Conservation (phyloP, 2,329 filamentous ascomycete genomes). For the Fusarium secorum region DNA sequence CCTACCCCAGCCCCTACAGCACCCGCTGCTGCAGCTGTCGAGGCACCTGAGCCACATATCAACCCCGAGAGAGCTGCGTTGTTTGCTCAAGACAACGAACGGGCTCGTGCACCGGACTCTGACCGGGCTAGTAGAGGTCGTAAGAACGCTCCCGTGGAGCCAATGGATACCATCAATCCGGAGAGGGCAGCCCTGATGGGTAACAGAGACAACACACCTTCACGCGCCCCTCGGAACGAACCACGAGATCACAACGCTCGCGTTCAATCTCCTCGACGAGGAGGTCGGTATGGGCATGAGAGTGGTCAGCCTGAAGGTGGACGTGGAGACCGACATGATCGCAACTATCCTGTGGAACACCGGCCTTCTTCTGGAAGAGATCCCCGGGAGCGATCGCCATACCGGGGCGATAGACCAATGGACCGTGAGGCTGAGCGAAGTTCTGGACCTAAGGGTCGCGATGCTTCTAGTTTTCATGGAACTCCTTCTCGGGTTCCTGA, state of each 20-base stretch:
- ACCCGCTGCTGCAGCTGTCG: constrained; percentile 36
- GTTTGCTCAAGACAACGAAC: constrained; percentile 50
- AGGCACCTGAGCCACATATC: constrained; percentile 56
- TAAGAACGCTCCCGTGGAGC: constrained; percentile 40
- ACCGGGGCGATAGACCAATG: constrained; percentile 47
- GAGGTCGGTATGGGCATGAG: constrained; percentile 45
- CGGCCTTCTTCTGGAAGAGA: constrained; percentile 43
- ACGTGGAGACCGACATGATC: constrained; percentile 58
- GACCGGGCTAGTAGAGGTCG: constrained; percentile 44
- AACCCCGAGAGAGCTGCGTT: constrained; percentile 64
- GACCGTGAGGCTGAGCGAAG: constrained; percentile 52
- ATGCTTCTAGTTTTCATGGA: constrained; percentile 51
- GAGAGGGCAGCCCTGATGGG: constrained; percentile 57
- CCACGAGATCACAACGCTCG: constrained; percentile 52
- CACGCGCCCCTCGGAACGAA: constrained; percentile 54
- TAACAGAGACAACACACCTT: constrained; percentile 48
- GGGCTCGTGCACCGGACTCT: constrained; percentile 41
- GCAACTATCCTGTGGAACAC: constrained; percentile 50
- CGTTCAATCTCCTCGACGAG: constrained; percentile 60
- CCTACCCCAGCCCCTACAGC: constrained; percentile 41
- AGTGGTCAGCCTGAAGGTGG: constrained; percentile 44
- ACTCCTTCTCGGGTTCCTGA: constrained; percentile 52
- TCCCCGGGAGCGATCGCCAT: constrained; percentile 46
- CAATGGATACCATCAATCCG: constrained; percentile 55
- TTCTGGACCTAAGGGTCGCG: constrained; percentile 51